These are phyloP conservation scores for Favolaschia claudopus DNA, from an alignment of 768 basidiomycete genomes.

Conservation along the genomic window DNA sequence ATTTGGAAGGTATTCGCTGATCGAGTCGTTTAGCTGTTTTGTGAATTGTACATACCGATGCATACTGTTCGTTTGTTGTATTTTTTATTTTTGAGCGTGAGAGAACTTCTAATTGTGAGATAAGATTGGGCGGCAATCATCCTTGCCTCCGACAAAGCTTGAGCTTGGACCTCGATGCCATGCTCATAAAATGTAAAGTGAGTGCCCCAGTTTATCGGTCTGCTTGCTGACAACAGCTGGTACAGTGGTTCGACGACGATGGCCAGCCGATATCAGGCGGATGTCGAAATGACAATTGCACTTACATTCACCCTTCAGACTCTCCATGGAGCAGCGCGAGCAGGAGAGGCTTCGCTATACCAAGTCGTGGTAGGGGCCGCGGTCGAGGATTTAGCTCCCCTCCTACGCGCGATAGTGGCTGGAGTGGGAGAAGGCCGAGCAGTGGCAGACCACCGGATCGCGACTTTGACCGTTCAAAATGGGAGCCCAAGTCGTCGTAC, in stretches of 20 bases:
- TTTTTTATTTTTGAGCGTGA: no score
- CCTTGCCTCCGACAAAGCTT: no score
- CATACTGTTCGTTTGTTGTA: no score
- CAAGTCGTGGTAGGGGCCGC: not conserved
- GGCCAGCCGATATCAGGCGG: not conserved
- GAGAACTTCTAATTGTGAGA: no score
- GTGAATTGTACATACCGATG: no score
- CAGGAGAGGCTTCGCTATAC: not conserved
- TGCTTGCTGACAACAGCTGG: not conserved
- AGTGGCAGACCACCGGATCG: not conserved
- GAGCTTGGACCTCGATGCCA: no score
- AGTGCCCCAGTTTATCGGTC: not conserved
- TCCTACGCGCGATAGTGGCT: slow-evolving; percentile 13
- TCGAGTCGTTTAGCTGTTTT: slow-evolving; percentile 47
- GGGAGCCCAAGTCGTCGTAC: slow-evolving; percentile 6
- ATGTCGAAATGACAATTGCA: slow-evolving; percentile 2
- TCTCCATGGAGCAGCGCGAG: not conserved
- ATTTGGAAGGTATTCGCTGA: slow-evolving; percentile 77
- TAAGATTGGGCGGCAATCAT: no score
- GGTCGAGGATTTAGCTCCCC: not conserved
- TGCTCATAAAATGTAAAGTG: slow-evolving; percentile 1
- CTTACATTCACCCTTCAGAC: slow-evolving; percentile 10
- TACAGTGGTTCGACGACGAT: slow-evolving; percentile 24
- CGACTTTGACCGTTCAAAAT: not conserved
- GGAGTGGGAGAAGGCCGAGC: not conserved